Evolutionary conservation across 2,329 filamentous ascomycete genomes (phyloP).

Genomic region (Curvularia eragrostidis): DNA sequence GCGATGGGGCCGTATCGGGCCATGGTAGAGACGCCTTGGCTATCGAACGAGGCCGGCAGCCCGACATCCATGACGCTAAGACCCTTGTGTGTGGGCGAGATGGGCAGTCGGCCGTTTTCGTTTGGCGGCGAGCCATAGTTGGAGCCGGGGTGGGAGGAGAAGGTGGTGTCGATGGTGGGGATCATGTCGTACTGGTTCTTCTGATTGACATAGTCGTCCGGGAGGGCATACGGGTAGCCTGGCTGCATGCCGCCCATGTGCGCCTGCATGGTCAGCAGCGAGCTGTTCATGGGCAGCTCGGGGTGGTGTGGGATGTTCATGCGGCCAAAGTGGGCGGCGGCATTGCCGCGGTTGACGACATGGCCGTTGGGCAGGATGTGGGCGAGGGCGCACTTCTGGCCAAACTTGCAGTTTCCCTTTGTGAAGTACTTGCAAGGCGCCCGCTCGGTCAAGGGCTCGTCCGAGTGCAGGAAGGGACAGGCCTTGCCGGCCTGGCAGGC

Average conservation of each 20-base stretch:
- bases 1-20: conserved; percentile 90
- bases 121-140: conserved; percentile 86
- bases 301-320: conserved; percentile 70
- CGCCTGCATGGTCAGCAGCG: conserved; percentile 68
- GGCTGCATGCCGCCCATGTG: conserved; percentile 51
- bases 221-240: conserved; percentile 49
- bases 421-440: conserved; percentile 97
- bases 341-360: conserved; percentile 75
- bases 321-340: conserved; percentile 67
- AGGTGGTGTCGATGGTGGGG: conserved; percentile 64
- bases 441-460: conserved; percentile 82
- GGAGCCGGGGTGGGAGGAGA: conserved; percentile 65
- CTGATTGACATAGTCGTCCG: conserved; percentile 50
- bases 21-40: conserved; percentile 90
- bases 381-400: conserved; percentile 94
- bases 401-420: conserved; percentile 99
- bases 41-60: conserved; percentile 93
- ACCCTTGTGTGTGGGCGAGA: conserved; percentile 75
- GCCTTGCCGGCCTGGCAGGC: conserved; percentile 94
- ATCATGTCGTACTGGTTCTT: conserved; percentile 57
- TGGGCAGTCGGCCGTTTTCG: conserved; percentile 68
- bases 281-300: conserved; percentile 76
- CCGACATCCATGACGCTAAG: conserved; percentile 95
- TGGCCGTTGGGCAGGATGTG: conserved; percentile 94
- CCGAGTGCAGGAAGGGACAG: conserved; percentile 95